Conservation (phyloP, 352 stramenopile genomes). For the Phytophthora constricta region DNA sequence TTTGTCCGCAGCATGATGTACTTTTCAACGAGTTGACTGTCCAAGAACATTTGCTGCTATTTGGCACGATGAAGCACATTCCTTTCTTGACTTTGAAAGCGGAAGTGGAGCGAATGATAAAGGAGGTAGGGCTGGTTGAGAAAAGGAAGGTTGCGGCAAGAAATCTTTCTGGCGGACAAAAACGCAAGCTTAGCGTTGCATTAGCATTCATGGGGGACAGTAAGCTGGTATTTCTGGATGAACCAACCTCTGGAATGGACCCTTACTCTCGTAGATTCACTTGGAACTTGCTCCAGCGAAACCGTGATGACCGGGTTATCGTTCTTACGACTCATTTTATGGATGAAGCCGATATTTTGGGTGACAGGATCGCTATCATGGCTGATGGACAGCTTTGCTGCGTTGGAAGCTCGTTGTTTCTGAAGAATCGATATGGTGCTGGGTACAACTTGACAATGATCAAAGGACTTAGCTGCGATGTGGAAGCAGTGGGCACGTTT, state of each 20-base stretch:
- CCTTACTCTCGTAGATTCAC: slow-evolving; percentile 94
- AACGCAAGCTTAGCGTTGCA: slow-evolving; percentile 95
- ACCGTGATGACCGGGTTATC: slow-evolving; percentile 89
- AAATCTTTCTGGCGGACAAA: slow-evolving; percentile 92
- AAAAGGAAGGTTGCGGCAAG: slow-evolving; percentile 75
- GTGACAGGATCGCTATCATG: slow-evolving; percentile 94
- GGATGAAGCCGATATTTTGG: slow-evolving; percentile 71
- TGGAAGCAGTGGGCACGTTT: slow-evolving; percentile 42
- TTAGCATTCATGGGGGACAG: slow-evolving; percentile 95
- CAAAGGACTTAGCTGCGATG: slow-evolving; percentile 46
- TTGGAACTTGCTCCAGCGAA: slow-evolving; percentile 93
- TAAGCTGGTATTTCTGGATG: slow-evolving; percentile 91
- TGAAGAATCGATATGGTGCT: slow-evolving; percentile 94
- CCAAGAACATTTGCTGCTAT: slow-evolving; percentile 94
- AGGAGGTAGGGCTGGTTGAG: slow-evolving; percentile 90
- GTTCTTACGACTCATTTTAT: slow-evolving; percentile 90
- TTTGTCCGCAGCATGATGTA: slow-evolving; percentile 98
- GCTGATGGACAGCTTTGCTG: slow-evolving; percentile 89
- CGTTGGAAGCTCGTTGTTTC: slow-evolving; percentile 86
- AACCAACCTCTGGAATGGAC: slow-evolving; percentile 96
- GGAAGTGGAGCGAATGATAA: slow-evolving; percentile 56
- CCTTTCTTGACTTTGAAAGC: slow-evolving; percentile 51
- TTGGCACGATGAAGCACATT: slow-evolving; percentile 92
- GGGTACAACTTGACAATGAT: slow-evolving; percentile 89
- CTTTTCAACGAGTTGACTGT: slow-evolving; percentile 96